Conservation (phyloP, 1,284 basidiomycete species). For the Cutaneotrichosporon sp. region DNA sequence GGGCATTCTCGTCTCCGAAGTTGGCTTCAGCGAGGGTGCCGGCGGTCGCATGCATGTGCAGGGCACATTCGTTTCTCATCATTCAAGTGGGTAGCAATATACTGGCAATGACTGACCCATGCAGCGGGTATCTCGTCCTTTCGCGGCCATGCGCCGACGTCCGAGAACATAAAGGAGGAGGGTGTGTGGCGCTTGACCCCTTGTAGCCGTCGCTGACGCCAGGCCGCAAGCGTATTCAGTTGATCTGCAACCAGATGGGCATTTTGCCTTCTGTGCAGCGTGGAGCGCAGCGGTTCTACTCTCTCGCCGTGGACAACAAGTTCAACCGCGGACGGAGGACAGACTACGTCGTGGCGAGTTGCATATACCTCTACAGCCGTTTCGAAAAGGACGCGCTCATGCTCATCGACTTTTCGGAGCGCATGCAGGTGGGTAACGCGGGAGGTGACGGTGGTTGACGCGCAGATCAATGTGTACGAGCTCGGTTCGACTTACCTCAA, state of each 20-base stretch:
- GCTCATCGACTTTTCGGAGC: slow-evolving; percentile 96
- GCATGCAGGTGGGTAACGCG: slow-evolving; percentile 74
- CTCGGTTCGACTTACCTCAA: slow-evolving; percentile 95
- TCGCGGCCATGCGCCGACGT: slow-evolving; percentile 23
- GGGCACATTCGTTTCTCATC: slow-evolving; percentile 87
- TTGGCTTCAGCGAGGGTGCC: slow-evolving; percentile 89
- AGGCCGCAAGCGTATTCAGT: slow-evolving; percentile 78
- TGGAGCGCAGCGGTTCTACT: slow-evolving; percentile 81
- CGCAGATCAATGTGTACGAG: slow-evolving; percentile 93
- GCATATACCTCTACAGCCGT: slow-evolving; percentile 89
- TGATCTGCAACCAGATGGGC: slow-evolving; percentile 69
- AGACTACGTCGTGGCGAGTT: slow-evolving; percentile 89
- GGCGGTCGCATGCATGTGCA: slow-evolving; percentile 91
- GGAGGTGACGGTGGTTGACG: neutral
- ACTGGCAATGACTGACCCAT: neutral
- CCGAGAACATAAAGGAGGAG: slow-evolving; percentile 36
- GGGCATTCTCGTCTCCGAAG: slow-evolving; percentile 86
- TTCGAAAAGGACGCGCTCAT: slow-evolving; percentile 84
- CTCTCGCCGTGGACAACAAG: slow-evolving; percentile 86
- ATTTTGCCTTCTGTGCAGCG: slow-evolving; percentile 74
- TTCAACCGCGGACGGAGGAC: slow-evolving; percentile 90
- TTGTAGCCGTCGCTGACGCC: slow-evolving; percentile 1
- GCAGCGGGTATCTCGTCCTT: slow-evolving; percentile 29
- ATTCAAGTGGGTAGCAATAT: slow-evolving; percentile 66
- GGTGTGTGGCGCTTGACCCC: slow-evolving; percentile 21